A percentile compares a stretch with the other conserved stretches of the same genome.
Conservation (phyloP, 192 early-diverging fungal species). For the Umbelopsis sp. region DNA sequence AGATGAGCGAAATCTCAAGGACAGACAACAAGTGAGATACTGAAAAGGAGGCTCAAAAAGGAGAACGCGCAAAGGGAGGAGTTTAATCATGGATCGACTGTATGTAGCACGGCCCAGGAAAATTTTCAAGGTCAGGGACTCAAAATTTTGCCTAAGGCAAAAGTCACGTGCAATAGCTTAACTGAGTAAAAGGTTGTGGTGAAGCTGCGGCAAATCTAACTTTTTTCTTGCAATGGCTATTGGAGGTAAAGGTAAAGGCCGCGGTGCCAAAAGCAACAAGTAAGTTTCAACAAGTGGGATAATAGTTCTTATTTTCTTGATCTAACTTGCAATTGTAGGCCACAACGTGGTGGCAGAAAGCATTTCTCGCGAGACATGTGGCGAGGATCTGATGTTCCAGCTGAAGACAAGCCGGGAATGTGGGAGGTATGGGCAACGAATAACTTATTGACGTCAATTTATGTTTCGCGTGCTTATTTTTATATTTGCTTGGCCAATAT, state of each 20-base stretch:
- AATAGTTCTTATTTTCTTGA: background rate
- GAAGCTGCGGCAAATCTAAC: no score
- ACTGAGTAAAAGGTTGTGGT: no score
- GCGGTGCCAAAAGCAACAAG: no score
- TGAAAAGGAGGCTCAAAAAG: conserved; percentile 1
- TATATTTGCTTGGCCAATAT: background rate
- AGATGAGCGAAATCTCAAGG: conserved; percentile 12
- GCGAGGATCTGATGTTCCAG: conserved; percentile 6
- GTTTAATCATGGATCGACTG: conserved; percentile 5
- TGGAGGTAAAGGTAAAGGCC: no score
- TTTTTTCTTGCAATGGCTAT: no score
- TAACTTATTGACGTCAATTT: background rate
- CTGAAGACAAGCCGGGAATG: conserved; percentile 21
- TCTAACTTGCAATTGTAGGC: background rate
- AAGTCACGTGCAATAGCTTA: background rate
- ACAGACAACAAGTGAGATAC: background rate
- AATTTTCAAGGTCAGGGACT: no score
- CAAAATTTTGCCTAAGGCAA: no score
- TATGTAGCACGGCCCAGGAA: conserved; percentile 1
- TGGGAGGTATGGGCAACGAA: conserved; percentile 6
- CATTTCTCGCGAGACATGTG: conserved; percentile 19
- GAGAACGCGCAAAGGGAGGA: background rate
- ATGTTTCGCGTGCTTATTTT: background rate
- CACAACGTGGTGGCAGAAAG: conserved; percentile 29
- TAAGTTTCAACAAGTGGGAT: no score